These are phyloP conservation scores for Podospora conica DNA, from an alignment of 495 filamentous ascomycete species.

Conservation along the genomic window DNA sequence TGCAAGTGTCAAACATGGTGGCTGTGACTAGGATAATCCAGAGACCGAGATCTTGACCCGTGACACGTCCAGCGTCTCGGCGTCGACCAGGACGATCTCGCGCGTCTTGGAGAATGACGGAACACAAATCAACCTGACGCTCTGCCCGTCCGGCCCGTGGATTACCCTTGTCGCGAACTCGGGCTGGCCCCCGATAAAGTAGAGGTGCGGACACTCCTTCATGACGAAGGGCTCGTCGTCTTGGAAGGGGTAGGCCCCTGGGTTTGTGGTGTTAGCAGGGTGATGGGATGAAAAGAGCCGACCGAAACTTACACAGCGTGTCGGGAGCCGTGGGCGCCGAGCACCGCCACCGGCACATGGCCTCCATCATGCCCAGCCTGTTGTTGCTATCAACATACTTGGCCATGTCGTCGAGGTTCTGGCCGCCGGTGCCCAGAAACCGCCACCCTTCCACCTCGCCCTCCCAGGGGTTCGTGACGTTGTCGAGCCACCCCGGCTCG, in stretches of 20 bases:
- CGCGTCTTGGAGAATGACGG: constrained; percentile 76
- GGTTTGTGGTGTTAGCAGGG: background rate
- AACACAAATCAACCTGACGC: constrained; percentile 68
- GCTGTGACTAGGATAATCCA: background rate
- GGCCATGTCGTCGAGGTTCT: constrained; percentile 89
- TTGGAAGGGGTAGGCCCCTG: constrained; percentile 95
- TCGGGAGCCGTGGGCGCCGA: constrained; percentile 94
- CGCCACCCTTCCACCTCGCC: constrained; percentile 82
- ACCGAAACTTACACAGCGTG: constrained; percentile 72
- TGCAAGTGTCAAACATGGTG: background rate
- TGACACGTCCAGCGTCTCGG: constrained; percentile 73
- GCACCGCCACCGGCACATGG: constrained; percentile 83
- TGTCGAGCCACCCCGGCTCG: constrained; percentile 73
- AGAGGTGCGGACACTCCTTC: constrained; percentile 80
- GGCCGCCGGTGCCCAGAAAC: constrained; percentile 76
- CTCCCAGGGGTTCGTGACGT: constrained; percentile 89
- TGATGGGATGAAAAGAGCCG: background rate
- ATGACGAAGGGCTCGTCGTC: constrained; percentile 81
- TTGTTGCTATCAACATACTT: constrained; percentile 78
- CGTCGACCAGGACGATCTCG: constrained; percentile 78
- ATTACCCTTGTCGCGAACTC: constrained; percentile 72
- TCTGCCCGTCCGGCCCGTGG: constrained; percentile 51
- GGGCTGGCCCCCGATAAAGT: constrained; percentile 83
- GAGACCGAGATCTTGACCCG: constrained; percentile 47
- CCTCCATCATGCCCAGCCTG: constrained; percentile 80